Conservation (phyloP, 768 basidiomycete genomes). For the Lentinula guzmanii region DNA sequence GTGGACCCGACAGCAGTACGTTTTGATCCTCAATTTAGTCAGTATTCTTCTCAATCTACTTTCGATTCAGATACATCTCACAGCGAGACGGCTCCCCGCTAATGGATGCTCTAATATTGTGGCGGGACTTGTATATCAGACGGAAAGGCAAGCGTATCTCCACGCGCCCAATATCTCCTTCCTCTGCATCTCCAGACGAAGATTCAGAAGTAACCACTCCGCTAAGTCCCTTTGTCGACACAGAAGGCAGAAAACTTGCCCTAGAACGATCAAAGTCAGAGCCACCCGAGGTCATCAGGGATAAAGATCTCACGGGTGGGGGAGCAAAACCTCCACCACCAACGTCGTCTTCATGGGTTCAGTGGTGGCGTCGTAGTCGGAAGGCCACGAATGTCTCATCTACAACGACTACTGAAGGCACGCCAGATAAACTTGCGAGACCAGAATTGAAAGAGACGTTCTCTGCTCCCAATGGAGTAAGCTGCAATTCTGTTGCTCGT, state of each 20-base stretch:
- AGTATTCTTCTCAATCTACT: background rate
- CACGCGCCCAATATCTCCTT: slow-evolving; percentile 30
- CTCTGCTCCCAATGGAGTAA: slow-evolving; percentile 21
- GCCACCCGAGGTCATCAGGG: slow-evolving; percentile 24
- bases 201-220: slow-evolving; percentile 18
- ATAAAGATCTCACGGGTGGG: slow-evolving; percentile 8
- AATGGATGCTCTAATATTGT: slow-evolving; percentile 65
- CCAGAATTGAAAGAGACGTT: slow-evolving; percentile 16
- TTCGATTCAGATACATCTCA: slow-evolving; percentile 60
- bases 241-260: slow-evolving; percentile 8
- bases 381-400: slow-evolving; percentile 13
- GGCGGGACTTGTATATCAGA: slow-evolving; percentile 47
- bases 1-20: slow-evolving; percentile 65
- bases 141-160: slow-evolving; percentile 13
- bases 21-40: slow-evolving; percentile 6
- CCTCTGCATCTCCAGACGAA: slow-evolving; percentile 14
- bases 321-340: slow-evolving; percentile 28
- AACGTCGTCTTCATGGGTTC: slow-evolving; percentile 67
- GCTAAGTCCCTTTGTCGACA: slow-evolving; percentile 9
- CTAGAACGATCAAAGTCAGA: slow-evolving; percentile 31
- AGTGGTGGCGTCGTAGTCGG: slow-evolving; percentile 77
- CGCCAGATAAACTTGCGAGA: slow-evolving; percentile 10
- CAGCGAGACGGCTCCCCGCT: slow-evolving; percentile 69
- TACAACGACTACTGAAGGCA: slow-evolving; percentile 1
- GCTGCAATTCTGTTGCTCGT: background rate